These are phyloP conservation scores for Botrytis medusae DNA, from an alignment of 2,329 filamentous ascomycete species.

Conservation along the genomic window DNA sequence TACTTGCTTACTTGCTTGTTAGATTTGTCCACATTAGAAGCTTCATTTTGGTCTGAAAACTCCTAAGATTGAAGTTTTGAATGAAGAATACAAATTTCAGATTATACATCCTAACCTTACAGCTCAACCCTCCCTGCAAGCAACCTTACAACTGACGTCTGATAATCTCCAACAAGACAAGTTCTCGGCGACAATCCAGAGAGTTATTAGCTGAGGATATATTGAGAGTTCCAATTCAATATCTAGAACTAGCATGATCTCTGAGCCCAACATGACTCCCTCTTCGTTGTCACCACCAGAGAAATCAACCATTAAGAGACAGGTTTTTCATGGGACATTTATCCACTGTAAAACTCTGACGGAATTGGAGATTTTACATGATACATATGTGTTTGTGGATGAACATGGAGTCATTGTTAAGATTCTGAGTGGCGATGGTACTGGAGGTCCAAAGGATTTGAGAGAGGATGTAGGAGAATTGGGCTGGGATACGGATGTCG, in stretches of 20 bases:
- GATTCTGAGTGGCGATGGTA: conserved; percentile 30
- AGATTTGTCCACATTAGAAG: not conserved
- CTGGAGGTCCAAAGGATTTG: conserved; percentile 36
- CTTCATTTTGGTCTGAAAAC: not conserved
- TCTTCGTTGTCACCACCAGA: not conserved
- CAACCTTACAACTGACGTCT: not conserved
- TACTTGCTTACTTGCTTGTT: not conserved
- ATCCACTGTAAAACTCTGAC: conserved; percentile 53
- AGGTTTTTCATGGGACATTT: conserved; percentile 61
- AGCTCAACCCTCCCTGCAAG: no score
- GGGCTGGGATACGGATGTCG: conserved; percentile 39
- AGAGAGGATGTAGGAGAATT: conserved; percentile 36
- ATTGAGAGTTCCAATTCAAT: not conserved
- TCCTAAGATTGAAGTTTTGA: not conserved
- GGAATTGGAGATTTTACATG: conserved; percentile 49
- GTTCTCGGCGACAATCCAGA: not conserved
- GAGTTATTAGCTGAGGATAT: not conserved
- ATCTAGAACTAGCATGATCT: not conserved
- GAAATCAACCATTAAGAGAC: not conserved
- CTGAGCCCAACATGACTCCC: not conserved
- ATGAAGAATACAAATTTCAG: not conserved
- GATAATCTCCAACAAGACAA: not conserved
- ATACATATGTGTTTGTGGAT: conserved; percentile 51
- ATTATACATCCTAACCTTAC: not conserved
- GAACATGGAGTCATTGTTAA: conserved; percentile 51